Evolutionary conservation across 345 rosid species (phyloP), one percentile per base, ranked within the genome.

Genomic region (Theobroma cacao): DNA sequence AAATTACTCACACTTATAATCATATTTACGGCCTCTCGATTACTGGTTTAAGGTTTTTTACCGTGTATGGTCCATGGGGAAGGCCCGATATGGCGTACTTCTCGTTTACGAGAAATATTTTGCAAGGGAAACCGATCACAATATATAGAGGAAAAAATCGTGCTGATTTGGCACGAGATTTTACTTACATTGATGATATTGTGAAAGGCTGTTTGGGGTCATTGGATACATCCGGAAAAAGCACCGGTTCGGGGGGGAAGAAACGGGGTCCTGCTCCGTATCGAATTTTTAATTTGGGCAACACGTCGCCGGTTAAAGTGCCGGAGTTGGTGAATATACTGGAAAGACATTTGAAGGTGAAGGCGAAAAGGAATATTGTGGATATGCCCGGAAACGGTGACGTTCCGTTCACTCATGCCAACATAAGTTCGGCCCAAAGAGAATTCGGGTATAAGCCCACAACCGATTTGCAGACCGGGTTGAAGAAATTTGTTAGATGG

Each of bases 341-440:
- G 85, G 98, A 91, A 87, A 84, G 80, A 85, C 91, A 89, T 74
- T 80, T 93, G 72, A 89, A 89, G 81, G 80, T 81, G 77, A 93
- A 90, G 34, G 97, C 97, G 0, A 89, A 86, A 83, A 88, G 84
- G 81, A 87, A 86, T 31, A 70, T 77, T 5, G 81, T 91, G 33
- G 91, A 90, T 28, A 91, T 93, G 94, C 96, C 97, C 0, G 91
- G 97, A 79, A 93, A 93, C 88, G 97, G 97, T 76, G 97, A 93
- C 94, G 97, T 93, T 17, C 95, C 95, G 36, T 92, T 86, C 75
- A 92, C 97, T 0, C 97, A 92, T 24, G 97, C 97, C 2, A 92
- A 92, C 77, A 92, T 92, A 12, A 91, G 92, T 79, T 73, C 74
- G n/a, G 97, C 97, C 72, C 87, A 84, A 68, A 73, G 60, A 9